A percentile compares a stretch with the other conserved stretches of the same genome.
phyloP scores from a whole-genome alignment of 2,329 filamentous ascomycete genomes.

The Diplodia mutila region DNA sequence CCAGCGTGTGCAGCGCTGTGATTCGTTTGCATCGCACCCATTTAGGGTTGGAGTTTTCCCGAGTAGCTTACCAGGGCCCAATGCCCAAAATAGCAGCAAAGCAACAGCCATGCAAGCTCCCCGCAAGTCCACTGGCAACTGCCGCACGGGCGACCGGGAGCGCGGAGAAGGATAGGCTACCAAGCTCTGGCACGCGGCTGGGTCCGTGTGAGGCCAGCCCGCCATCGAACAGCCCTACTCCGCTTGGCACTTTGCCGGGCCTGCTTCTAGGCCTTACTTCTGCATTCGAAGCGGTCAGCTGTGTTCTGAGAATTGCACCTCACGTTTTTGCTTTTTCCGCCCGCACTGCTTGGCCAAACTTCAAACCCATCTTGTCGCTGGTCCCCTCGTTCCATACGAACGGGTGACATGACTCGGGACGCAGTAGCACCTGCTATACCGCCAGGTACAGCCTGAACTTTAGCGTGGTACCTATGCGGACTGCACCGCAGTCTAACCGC shows the following conservation, averaged over 20 bases:
- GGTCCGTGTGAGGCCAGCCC: conserved; percentile 2
- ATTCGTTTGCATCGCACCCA: background rate
- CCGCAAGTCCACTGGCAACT: background rate
- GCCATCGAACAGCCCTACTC: conserved; percentile 8
- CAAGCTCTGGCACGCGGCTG: background rate
- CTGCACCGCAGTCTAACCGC: too few relatives aligned
- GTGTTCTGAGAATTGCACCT: background rate
- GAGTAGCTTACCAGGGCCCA: too few relatives aligned
- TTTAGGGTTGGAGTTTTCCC: background rate
- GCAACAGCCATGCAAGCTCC: background rate
- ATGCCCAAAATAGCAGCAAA: too few relatives aligned
- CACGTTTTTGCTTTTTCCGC: too few relatives aligned
- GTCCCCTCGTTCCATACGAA: too few relatives aligned
- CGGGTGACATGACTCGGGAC: too few relatives aligned
- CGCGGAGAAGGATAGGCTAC: background rate
- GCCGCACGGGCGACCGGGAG: background rate
- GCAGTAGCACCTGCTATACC: too few relatives aligned
- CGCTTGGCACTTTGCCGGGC: background rate
- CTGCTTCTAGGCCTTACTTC: conserved; percentile 1
- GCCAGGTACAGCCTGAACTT: too few relatives aligned
- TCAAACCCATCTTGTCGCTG: too few relatives aligned
- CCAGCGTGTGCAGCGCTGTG: background rate
- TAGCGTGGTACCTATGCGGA: too few relatives aligned
- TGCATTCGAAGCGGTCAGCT: background rate
- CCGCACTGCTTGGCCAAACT: too few relatives aligned